A percentile compares a stretch with the other conserved stretches of the same genome.
Conservation (phyloP, 768 basidiomycete species). For the Psilocybe azurescens region DNA sequence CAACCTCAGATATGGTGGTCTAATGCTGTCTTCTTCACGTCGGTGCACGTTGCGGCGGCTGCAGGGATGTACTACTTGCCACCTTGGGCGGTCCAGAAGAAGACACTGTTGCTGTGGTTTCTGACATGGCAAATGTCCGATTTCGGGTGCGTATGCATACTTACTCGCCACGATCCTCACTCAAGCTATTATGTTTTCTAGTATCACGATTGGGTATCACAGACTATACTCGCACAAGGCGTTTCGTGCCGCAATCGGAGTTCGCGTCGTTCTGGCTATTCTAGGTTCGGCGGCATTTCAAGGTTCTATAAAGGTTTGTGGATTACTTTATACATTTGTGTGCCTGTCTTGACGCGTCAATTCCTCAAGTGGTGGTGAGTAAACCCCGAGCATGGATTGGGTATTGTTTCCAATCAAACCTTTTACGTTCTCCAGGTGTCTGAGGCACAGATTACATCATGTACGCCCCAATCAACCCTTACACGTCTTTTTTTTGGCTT, state of each 20-base stretch:
- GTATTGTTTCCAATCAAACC: neutral
- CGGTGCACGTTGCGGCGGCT: slow-evolving; percentile 60
- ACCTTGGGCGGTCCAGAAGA: slow-evolving; percentile 41
- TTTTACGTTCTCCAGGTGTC: slow-evolving; percentile 48
- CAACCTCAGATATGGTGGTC: slow-evolving; percentile 61
- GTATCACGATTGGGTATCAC: slow-evolving; percentile 80
- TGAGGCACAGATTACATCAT: slow-evolving; percentile 79
- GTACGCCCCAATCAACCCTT: slow-evolving; percentile 37
- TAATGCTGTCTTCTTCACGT: slow-evolving; percentile 62
- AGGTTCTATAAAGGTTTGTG: slow-evolving; percentile 73
- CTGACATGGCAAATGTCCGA: slow-evolving; percentile 71
- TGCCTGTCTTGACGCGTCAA: slow-evolving; percentile 4
- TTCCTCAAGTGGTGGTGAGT: slow-evolving; percentile 54
- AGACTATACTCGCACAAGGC: slow-evolving; percentile 79
- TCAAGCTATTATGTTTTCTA: slow-evolving; percentile 27
- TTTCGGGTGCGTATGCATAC: slow-evolving; percentile 58
- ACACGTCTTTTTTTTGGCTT: neutral
- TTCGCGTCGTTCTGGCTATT: slow-evolving; percentile 63
- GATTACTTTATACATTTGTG: neutral
- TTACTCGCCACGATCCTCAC: neutral
- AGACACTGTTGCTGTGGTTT: slow-evolving; percentile 58
- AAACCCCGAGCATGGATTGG: neutral
- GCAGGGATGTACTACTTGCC: slow-evolving; percentile 59
- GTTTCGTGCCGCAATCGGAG: slow-evolving; percentile 60
- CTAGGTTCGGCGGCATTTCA: slow-evolving; percentile 80